Base-by-base conservation (phyloP, 176 grass and related monocot genomes). In the Ensete glaucum region DNA sequence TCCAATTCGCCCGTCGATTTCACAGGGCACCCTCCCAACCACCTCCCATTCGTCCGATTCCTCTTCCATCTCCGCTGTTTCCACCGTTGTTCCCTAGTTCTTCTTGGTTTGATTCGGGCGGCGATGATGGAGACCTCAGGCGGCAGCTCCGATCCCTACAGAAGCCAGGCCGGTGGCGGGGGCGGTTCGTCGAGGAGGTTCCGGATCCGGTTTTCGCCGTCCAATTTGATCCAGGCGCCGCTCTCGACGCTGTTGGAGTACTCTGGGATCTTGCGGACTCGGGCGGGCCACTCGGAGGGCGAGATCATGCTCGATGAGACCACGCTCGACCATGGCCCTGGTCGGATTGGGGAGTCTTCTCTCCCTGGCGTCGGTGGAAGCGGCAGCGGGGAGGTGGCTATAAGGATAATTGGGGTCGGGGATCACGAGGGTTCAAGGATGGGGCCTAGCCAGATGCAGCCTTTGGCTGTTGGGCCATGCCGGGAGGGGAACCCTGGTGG, bases 231-330 rank as follows among this genome's bases (percentile, higher is more conserved):
- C 25, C 95, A 94, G 83, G 95, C 88, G 71, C 88, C 88, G 25
- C 86, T 99, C 54, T 84, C 87, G 23, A 88, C 88, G 53, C 87
- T 99, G 53, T 76, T 99, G 76, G 95, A 99, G 78, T 99, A 99
- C 77, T 94, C 95, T 9, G 90, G 95, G 58, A 78, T 99, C 62
- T 80, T 99, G 25, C 95, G 81, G 69, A 20, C 82, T 68, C 79
- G 76, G 77, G 25, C 64, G 68, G 1, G 76, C 54, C 79, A 88
- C 53, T 79, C 80, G 16, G 71, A 69, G 54, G 56, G 62, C 52
- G 74, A 81, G n/a, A 80, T 79, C 23, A 64, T 77, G 79, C 23
- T 52, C 82, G 54, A 48, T 58, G 53, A 84, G 80, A 64, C 57
- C 29, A 24, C 52, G 55, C 74, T n/a, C 9, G 74, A 56, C 43